Conservation (phyloP, 1,284 basidiomycete species). For the Ustilago xerochloae region DNA sequence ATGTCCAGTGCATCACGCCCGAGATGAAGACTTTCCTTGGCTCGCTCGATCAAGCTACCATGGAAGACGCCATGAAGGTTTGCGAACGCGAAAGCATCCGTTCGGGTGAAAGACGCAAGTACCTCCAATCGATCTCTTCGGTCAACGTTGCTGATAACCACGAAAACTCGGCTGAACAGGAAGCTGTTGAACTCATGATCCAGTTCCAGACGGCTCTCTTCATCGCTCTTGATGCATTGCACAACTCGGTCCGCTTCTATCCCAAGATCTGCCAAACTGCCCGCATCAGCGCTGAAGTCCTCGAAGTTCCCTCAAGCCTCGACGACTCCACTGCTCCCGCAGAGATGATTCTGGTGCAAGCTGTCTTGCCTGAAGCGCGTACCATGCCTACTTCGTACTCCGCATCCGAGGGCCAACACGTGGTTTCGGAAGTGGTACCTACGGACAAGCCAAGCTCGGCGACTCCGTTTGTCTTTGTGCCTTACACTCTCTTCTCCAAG, state of each 20-base stretch:
- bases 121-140: slow-evolving; percentile 47
- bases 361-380: slow-evolving; percentile 70
- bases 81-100: slow-evolving; percentile 69
- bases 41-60: slow-evolving; percentile 69
- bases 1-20: slow-evolving; percentile 69
- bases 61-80: slow-evolving; percentile 69
- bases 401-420: slow-evolving; percentile 66
- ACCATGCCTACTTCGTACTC: slow-evolving; percentile 57
- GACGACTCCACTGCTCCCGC: slow-evolving; percentile 65
- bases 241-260: slow-evolving; percentile 70
- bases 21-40: slow-evolving; percentile 70
- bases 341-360: slow-evolving; percentile 70
- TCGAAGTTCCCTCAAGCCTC: slow-evolving; percentile 70
- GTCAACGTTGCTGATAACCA: slow-evolving; percentile 47
- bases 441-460: slow-evolving; percentile 69
- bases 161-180: slow-evolving; percentile 53
- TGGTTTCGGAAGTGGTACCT: slow-evolving; percentile 54
- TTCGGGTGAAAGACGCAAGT: slow-evolving; percentile 63
- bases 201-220: slow-evolving; percentile 71
- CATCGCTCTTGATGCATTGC: slow-evolving; percentile 71
- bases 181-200: slow-evolving; percentile 69
- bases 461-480: slow-evolving; percentile 72
- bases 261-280: slow-evolving; percentile 70
- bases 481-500: slow-evolving; percentile 71
- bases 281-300: slow-evolving; percentile 71